Base-by-base conservation (phyloP, 495 filamentous ascomycete genomes). In the Penicillium coprophilum region DNA sequence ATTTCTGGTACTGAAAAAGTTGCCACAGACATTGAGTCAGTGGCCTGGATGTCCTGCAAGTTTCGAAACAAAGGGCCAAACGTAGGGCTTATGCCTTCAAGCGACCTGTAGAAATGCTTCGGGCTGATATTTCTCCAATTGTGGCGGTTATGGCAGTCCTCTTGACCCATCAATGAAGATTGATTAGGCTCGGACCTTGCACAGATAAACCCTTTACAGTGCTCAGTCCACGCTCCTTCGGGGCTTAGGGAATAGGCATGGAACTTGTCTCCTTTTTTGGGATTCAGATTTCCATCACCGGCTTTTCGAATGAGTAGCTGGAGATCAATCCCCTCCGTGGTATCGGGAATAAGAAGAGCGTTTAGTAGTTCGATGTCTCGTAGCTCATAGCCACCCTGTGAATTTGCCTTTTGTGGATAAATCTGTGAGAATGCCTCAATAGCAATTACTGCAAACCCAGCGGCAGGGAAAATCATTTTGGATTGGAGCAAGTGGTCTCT, bases 311-410 rank as follows among this genome's bases (percentile, higher is more conserved):
- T 24, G 9, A 32, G 15, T 10, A 30, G 27, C 46, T 48, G 20
- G 1, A 50, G 53, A 36, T 67, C 60, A 9, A 67, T 20, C n/a
- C 43, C 57, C 6, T 70, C 70, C 9, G 58, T 58, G n/a, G 49
- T 62, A n/a, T 61, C 49, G 6, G 54, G 74, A 63, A 44, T 69
- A 56, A 65, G 71, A 72, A 65, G 69, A 68, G 50, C 65, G 54
- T 39, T 74, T 48, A 20, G 63, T 63, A 65, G 68, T 58, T 58
- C 72, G 71, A 38, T 59, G 59, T 53, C 68, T 44, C 32, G 71
- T 63, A 58, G 21, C 31, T 48, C 23, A 31, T 48, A 48, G 15
- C 46, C 46, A 36, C 32, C 32, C 32, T 36, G 32, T 36, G 32
- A 36, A 12, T 12, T 8, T 17, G 31, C n/a, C 32, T 15, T 32